Evolutionary conservation across 768 basidiomycete genomes (phyloP).

Genomic region (Leccinum barrowsii): DNA sequence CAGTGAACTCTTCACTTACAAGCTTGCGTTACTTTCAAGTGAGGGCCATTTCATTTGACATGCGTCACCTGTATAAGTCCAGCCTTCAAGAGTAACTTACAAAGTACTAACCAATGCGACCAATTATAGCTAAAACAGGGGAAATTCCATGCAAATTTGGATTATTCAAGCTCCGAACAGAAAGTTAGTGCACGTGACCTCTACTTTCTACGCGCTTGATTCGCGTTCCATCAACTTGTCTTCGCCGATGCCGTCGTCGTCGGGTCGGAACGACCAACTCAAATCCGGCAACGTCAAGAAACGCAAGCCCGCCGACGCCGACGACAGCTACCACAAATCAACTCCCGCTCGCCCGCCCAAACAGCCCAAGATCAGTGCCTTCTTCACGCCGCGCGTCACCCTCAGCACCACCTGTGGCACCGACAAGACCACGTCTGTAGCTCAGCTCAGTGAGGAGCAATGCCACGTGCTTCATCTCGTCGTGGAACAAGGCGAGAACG

Average conservation of each 20-base stretch:
- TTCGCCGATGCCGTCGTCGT: conserved; percentile 5
- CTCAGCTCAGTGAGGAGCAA: conserved; percentile 54
- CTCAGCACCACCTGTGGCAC: conserved; percentile 28
- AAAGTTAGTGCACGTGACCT: conserved; percentile 23
- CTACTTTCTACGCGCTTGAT: conserved; percentile 7
- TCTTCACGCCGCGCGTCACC: conserved; percentile 28
- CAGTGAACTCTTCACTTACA: no score
- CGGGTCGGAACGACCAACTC: conserved; percentile 8
- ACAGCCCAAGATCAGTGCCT: conserved; percentile 25
- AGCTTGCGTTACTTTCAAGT: no score
- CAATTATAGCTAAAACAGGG: no score
- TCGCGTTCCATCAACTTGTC: neutral
- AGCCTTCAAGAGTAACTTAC: no score
- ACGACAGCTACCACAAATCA: neutral
- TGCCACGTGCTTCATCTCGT: conserved; percentile 46
- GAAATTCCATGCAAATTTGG: no score
- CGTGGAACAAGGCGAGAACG: conserved; percentile 53
- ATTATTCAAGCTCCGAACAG: no score
- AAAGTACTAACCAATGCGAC: no score
- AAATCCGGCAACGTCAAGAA: conserved; percentile 19
- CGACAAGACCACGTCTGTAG: conserved; percentile 28
- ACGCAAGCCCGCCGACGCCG: conserved; percentile 17
- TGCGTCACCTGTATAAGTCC: no score
- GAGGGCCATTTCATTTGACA: no score
- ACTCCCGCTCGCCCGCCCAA: conserved; percentile 4